Percentiles rank a stretch among this genome's conserved stretches.
Conservation (phyloP, 306 rosid species). For the Ziziphus jujuba region DNA sequence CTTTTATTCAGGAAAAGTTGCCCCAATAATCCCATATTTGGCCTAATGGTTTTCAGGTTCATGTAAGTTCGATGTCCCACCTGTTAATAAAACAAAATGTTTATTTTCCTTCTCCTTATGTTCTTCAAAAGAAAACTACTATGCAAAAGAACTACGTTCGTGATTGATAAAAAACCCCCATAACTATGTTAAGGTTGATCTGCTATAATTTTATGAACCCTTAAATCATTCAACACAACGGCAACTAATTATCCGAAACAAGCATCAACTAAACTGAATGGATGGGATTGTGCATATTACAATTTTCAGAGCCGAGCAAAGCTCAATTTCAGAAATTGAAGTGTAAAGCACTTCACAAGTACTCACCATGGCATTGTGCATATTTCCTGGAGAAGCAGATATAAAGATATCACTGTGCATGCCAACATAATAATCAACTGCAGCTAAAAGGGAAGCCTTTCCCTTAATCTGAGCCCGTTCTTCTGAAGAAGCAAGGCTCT, state of each 20-base stretch:
- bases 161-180: too few species aligned
- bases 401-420: constrained; percentile 89
- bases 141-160: too few species aligned
- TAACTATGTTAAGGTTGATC: too few species aligned
- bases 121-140: neutral
- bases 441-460: constrained; percentile 94
- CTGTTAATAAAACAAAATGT: constrained; percentile 44
- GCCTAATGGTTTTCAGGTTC: constrained; percentile 89
- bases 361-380: constrained; percentile 99
- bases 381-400: constrained; percentile 99
- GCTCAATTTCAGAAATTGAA: neutral
- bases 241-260: too few species aligned
- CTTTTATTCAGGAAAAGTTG: constrained; percentile 87
- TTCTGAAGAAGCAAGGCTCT: constrained; percentile 74
- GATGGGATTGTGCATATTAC: too few species aligned
- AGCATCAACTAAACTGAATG: too few species aligned
- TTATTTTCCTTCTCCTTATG: neutral
- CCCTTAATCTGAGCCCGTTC: constrained; percentile 78
- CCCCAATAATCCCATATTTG: constrained; percentile 89
- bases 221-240: too few species aligned
- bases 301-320: neutral
- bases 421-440: constrained; percentile 86
- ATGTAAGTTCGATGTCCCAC: constrained; percentile 90
- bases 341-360: neutral
- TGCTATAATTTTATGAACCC: too few species aligned